Conservation (phyloP, 2,329 filamentous ascomycete species). For the Dothistroma septosporum region DNA sequence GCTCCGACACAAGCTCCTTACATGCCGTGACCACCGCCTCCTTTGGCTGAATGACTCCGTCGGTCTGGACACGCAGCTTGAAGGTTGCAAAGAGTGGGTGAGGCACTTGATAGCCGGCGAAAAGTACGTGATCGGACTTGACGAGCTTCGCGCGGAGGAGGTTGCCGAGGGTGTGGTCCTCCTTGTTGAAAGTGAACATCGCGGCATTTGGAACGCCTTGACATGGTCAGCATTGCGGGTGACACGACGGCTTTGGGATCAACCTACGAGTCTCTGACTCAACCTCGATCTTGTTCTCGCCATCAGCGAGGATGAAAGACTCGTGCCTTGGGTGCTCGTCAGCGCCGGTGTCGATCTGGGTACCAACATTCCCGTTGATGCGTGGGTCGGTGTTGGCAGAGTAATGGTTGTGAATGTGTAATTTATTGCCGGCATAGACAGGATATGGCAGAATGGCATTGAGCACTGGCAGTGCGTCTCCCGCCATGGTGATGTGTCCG, state of each 20-base stretch:
- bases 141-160: constrained; percentile 81
- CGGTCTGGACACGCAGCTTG: constrained; percentile 78
- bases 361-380: constrained; percentile 18
- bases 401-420: constrained; percentile 16
- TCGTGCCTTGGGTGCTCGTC: constrained; percentile 66
- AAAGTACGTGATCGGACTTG: constrained; percentile 76
- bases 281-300: constrained; percentile 90
- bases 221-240: constrained; percentile 4
- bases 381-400: constrained; percentile 18
- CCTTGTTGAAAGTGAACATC: constrained; percentile 92
- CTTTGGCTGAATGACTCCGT: constrained; percentile 82
- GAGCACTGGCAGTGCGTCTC: constrained; percentile 1
- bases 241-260: background rate
- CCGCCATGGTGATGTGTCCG: constrained; percentile 12
- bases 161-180: constrained; percentile 77
- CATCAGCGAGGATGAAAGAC: constrained; percentile 79
- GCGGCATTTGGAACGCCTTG: constrained; percentile 88
- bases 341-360: constrained; percentile 24
- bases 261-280: constrained; percentile 80
- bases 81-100: constrained; percentile 48
- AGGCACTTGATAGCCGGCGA: constrained; percentile 80
- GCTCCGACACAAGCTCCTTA: constrained; percentile 74
- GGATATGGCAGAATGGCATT: background rate
- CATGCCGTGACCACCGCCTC: constrained; percentile 79
- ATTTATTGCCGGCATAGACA: background rate